Evolutionary conservation across 352 stramenopile genomes (phyloP).

Genomic region (Phytophthora citricola): DNA sequence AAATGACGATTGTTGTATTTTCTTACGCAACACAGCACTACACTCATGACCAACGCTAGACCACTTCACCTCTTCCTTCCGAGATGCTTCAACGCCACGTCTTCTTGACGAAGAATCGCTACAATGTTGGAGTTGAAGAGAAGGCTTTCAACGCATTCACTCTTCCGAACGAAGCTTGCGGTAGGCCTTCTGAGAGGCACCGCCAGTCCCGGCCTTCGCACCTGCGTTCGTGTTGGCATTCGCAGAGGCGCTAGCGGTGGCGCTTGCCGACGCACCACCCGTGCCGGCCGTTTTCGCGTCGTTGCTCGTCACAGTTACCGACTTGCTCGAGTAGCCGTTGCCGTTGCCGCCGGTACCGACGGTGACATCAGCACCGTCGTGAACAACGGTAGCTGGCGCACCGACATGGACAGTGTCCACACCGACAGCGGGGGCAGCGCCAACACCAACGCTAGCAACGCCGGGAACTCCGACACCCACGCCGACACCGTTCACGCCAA

Average conservation of each 20-base stretch:
- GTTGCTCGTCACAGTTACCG: slow-evolving; percentile 7
- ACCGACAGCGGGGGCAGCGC: background rate
- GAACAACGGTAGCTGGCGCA: slow-evolving; percentile 1
- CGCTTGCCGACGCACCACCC: slow-evolving; percentile 6
- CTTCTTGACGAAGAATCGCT: no score
- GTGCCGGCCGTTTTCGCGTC: slow-evolving; percentile 9
- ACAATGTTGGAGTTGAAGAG: no score
- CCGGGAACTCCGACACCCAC: slow-evolving; percentile 2
- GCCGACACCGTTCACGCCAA: slow-evolving; percentile 2
- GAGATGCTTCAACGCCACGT: no score
- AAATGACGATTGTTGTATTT: no score
- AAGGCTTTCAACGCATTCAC: background rate
- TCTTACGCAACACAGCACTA: no score
- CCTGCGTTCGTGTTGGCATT: slow-evolving; percentile 7
- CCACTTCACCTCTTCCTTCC: no score
- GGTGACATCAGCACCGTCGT: slow-evolving; percentile 6
- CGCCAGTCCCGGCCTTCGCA: slow-evolving; percentile 1
- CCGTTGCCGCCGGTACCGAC: slow-evolving; percentile 1
- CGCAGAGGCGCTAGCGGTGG: slow-evolving; percentile 9
- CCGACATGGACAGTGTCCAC: background rate
- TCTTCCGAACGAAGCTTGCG: slow-evolving; percentile 9
- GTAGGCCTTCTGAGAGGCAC: slow-evolving; percentile 8
- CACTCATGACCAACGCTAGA: no score
- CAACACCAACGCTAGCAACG: slow-evolving; percentile 1
- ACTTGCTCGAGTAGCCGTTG: slow-evolving; percentile 17